Percentiles rank a stretch among this genome's conserved stretches.
These are phyloP conservation scores for Cordyceps militaris DNA, from an alignment of 2,329 filamentous ascomycete species.

Conservation along the genomic window DNA sequence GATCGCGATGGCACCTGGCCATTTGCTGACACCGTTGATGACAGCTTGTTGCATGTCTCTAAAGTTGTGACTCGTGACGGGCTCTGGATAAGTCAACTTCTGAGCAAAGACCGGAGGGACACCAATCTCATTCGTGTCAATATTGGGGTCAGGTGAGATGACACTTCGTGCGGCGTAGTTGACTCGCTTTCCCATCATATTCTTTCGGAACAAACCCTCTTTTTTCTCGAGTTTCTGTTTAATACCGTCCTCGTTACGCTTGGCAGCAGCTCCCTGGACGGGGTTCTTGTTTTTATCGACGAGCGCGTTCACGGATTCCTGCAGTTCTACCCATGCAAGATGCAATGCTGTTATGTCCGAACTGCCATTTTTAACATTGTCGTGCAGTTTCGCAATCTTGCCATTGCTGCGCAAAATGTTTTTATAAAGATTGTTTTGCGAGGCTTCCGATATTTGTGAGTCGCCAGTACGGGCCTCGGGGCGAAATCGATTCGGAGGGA, in stretches of 20 bases:
- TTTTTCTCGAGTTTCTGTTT: constrained; percentile 99
- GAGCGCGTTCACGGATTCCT: constrained; percentile 86
- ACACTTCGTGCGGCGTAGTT: constrained; percentile 97
- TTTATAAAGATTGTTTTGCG: constrained; percentile 84
- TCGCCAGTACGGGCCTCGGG: constrained; percentile 78
- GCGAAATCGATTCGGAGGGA: constrained; percentile 87
- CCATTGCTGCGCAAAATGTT: constrained; percentile 71
- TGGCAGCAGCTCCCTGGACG: constrained; percentile 67
- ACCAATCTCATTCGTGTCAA: constrained; percentile 97
- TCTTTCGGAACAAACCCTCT: constrained; percentile 94
- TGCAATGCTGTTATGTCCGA: constrained; percentile 64
- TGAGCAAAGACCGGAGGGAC: constrained; percentile 96
- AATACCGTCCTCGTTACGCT: constrained; percentile 82
- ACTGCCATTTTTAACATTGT: constrained; percentile 37
- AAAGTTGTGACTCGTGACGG: constrained; percentile 95
- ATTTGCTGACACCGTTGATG: constrained; percentile 87
- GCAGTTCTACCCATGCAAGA: constrained; percentile 73
- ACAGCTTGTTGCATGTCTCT: constrained; percentile 93
- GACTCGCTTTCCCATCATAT: constrained; percentile 99
- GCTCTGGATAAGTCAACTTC: constrained; percentile 93
- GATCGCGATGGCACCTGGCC: constrained; percentile 89
- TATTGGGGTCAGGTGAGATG: constrained; percentile 96
- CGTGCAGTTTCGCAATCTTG: constrained; percentile 63
- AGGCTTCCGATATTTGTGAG: constrained; percentile 75
- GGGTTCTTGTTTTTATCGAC: constrained; percentile 87